Percentiles rank a stretch among this genome's conserved stretches.
These are phyloP conservation scores for Ophiostoma sp. DNA, from an alignment of 2,329 filamentous ascomycete species.

Conservation along the genomic window DNA sequence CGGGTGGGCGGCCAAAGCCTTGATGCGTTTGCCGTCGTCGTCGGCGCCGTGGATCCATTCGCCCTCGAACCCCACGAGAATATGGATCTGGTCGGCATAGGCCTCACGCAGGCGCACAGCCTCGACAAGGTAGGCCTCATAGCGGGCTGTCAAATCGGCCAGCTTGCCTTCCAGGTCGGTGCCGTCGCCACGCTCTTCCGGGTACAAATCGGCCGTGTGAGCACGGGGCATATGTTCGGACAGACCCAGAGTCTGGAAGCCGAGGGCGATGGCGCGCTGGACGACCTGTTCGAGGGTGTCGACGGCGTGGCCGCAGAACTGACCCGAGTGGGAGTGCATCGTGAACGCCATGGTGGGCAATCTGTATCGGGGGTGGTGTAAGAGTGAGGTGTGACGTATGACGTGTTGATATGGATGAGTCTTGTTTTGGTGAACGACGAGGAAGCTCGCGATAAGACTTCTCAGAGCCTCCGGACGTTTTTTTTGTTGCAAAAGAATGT, in stretches of 20 bases:
- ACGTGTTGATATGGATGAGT: neutral
- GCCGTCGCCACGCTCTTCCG: conserved; percentile 71
- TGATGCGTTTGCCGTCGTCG: conserved; percentile 60
- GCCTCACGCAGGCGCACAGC: conserved; percentile 68
- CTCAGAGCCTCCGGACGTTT: no score
- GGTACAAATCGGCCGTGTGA: conserved; percentile 75
- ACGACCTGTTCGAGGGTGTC: conserved; percentile 83
- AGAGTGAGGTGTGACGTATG: neutral
- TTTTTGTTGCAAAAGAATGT: neutral
- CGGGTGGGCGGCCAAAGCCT: conserved; percentile 52
- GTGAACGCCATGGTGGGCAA: conserved; percentile 77
- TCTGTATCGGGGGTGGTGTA: neutral
- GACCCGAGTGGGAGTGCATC: conserved; percentile 95
- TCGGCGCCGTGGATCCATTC: conserved; percentile 83
- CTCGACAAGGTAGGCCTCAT: conserved; percentile 73
- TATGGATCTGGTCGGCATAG: conserved; percentile 70
- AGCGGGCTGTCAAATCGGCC: conserved; percentile 53
- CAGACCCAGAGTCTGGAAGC: conserved; percentile 80
- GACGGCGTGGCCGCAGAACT: conserved; percentile 93
- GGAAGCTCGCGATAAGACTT: neutral
- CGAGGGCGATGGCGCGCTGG: conserved; percentile 71
- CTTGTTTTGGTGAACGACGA: neutral
- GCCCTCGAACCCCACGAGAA: conserved; percentile 87
- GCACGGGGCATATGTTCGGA: conserved; percentile 95
- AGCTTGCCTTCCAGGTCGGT: conserved; percentile 52